Evolutionary conservation across 768 basidiomycete species (phyloP), one percentile per base, ranked within the genome.

Genomic region (Lactifluus piperatus): DNA sequence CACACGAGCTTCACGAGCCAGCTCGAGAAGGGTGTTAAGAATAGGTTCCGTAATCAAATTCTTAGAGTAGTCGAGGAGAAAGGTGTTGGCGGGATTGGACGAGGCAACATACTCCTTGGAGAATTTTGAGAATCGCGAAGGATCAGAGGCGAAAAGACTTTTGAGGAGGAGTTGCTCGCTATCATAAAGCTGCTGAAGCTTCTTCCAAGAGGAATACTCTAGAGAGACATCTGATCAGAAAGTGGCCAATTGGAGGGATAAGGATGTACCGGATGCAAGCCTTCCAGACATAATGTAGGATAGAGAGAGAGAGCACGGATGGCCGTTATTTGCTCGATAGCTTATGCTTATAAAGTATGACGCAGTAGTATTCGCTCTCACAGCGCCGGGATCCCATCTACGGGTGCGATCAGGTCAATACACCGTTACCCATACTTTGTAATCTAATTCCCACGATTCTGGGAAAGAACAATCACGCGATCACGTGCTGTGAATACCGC

Each of bases 1-100:
- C 57, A 98, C 82, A 49, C 82, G 74, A 30, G 94, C 94, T 73
- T 98, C 95, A 59, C 82, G 79, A 27, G 84, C 91, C 58, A 99
- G 85, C 14, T 77, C 71, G 65, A 98, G 77, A 49, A 98, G 84
- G 5, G 83, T 79, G 39, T 79, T 73, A 62, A 94, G 79, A 73
- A 97, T 85, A 56, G 89, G 84, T 68, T 90, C 77, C 58, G 88
- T 92, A 78, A 98, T 82, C 65, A 97, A 75, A 76, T 98, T 95
- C 76, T 99, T 98, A 70, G 93, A 97, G 77, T 90, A 94, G 74
- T 99, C 95, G 69, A 97, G 80, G 60, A 99, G 81, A 77, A 99
- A 81, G 52, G 88, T 86, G 53, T 86, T 85, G 61, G 79, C 77
- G 8, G 85, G 79, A 50, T 86, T 85, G 44, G 76, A 77, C 7